Evolutionary conservation across 2,329 filamentous ascomycete genomes (phyloP), one percentile per base, ranked within the genome.

Genomic region (Tolypocladium tropicale): DNA sequence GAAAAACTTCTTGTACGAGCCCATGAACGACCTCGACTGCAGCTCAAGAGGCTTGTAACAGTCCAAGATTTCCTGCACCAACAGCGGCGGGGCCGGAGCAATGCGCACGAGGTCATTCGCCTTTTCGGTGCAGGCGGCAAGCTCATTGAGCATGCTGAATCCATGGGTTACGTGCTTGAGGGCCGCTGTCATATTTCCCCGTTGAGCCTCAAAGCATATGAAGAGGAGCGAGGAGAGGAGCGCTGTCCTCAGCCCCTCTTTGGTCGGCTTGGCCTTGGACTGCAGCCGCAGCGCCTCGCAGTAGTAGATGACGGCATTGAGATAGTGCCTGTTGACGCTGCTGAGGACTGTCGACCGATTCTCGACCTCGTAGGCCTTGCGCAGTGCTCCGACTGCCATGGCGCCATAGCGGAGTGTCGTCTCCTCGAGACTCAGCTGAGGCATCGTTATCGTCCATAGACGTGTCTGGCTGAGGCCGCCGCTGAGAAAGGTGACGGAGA

Each of bases 241-340:
- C 0, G 72, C 72, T 2, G 72, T 74, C 12, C 71, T 64, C 6
- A 74, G 58, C 2, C 69, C 68, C n/a, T 71, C 69, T 6, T 63
- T 67, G 2, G 65, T 69, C 2, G 72, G 70, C 36, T 60, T 65
- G 1, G 72, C 71, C 39, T 68, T 67, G 10, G 71, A 65, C 39
- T 75, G 72, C 10, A 73, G 59, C 3, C 71, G 70, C n/a, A 75
- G 61, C 7, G 72, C 72, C 53, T 73, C 67, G 57, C 72, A 74
- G 37, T 75, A 75, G 56, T 72, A 72, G 16, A 67, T 63, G 34
- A 75, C 65, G 34, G 72, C 72, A 52, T 74, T 73, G 43, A 74
- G 62, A 39, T 74, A 73, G 55, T 74, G 72, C 36, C 62, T 68
- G 57, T 73, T 74, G 16, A 60, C 60, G 6, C 56, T 63, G 3